Evolutionary conservation across 2,329 filamentous ascomycete genomes (phyloP), one percentile per base, ranked within the genome.

Genomic region (Hypoxylon sp.): DNA sequence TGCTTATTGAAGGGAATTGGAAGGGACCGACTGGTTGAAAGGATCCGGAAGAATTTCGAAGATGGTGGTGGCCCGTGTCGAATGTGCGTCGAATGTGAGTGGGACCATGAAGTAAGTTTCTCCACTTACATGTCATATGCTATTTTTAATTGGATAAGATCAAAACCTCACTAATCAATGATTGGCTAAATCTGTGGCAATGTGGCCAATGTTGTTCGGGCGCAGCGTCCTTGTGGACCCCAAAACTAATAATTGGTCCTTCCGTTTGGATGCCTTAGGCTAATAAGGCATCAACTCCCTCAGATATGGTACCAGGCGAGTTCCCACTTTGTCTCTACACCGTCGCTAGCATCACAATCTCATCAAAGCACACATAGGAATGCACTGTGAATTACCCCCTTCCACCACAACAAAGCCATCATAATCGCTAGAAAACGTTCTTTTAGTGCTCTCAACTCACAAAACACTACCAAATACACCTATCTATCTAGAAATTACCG

Each of bases 241-340:
- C 45, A 45, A 53, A 34, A 23, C 5, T 28, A 30, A 52, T 43
- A 55, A 62, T 60, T 61, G 25, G 57, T 19, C 43, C 21, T 19
- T 55, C 2, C 19, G 36, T 9, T 55, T 41, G 34, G 34, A 50
- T 68, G 68, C 68, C 65, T 71, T 38, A 65, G 68, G 63, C 51
- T 14, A 34, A 5, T 56, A 65, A 57, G 62, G 58, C 55, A 53
- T 3, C 17, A 41, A 30, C 21, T 21, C 53, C 30, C 4, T 5
- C 30, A 21, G 63, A 25, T 71, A 71, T 71, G 68, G 68, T 71
- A 71, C 56, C 60, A 55, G 41, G 19, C 56, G 11, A 23, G 68
- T 71, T 68, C 68, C 68, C 68, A 71, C 68, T 62, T 63, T 55
- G 60, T 65, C 59, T 49, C 34, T 58, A 30, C 58, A 28, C 49